Conservation (phyloP, 2,329 filamentous ascomycete genomes). For the Bisporella sp. region DNA sequence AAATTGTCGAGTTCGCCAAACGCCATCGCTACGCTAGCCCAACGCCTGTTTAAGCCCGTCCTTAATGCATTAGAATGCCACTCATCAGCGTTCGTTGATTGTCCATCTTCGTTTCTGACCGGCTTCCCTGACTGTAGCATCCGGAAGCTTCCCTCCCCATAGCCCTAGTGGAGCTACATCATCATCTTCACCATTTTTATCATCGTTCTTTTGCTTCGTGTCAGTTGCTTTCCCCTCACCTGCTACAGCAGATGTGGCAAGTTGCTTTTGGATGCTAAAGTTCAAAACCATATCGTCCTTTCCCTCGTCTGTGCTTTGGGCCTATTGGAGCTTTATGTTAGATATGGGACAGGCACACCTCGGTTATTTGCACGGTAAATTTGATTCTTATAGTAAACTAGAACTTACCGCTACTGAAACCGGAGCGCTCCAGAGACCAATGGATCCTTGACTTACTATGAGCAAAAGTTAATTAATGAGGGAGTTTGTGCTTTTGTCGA, state of each 20-base stretch:
- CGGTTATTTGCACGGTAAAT: no score
- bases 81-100: constrained; percentile 29
- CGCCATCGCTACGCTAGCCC: no score
- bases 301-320: constrained; percentile 41
- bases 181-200: constrained; percentile 18
- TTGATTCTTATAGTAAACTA: no score
- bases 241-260: not conserved
- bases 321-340: not conserved
- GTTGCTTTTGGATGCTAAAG: constrained; percentile 31
- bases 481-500: not conserved
- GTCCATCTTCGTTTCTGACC: constrained; percentile 49
- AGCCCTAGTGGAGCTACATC: constrained; percentile 33
- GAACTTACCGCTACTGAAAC: constrained; percentile 27
- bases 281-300: constrained; percentile 41
- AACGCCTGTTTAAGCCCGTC: no score
- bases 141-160: constrained; percentile 40
- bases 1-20: no score
- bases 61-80: no score
- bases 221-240: constrained; percentile 5
- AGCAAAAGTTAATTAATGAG: no score
- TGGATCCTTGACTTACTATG: constrained; percentile 24
- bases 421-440: constrained; percentile 42
- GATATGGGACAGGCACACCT: not conserved
- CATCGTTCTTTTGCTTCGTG: not conserved
- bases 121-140: constrained; percentile 38